These are phyloP conservation scores for Dactylellina leptospora DNA, from an alignment of 2,329 filamentous ascomycete genomes.

Conservation along the genomic window DNA sequence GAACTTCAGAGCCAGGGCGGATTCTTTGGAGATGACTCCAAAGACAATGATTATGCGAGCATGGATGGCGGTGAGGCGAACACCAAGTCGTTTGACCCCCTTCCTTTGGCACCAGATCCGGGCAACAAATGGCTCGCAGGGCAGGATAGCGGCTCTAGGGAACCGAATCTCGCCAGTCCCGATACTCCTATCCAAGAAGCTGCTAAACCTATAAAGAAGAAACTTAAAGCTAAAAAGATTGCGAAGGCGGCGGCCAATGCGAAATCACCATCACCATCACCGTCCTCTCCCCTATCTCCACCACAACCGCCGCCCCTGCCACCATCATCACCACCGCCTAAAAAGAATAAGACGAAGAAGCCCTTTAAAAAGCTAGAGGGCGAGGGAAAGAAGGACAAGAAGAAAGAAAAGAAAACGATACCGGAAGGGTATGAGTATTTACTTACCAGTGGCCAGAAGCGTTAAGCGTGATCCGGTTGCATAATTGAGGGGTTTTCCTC, in stretches of 20 bases:
- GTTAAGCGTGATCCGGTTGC: too few relatives aligned
- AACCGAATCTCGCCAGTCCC: too few relatives aligned
- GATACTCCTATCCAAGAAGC: too few relatives aligned
- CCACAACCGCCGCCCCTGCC: too few relatives aligned
- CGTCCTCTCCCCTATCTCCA: too few relatives aligned
- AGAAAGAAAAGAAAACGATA: background rate
- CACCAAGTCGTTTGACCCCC: background rate
- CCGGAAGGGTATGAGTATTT: conserved; percentile 6
- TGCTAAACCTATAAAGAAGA: too few relatives aligned
- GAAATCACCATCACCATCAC: too few relatives aligned
- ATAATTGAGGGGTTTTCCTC: too few relatives aligned
- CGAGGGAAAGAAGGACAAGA: background rate
- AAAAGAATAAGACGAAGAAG: background rate
- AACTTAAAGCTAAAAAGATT: background rate
- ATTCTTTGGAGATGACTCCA: background rate
- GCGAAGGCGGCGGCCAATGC: background rate
- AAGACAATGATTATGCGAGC: background rate
- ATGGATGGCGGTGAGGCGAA: background rate
- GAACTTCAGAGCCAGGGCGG: background rate
- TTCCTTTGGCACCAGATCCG: background rate
- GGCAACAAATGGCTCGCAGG: background rate
- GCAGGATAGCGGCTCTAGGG: background rate
- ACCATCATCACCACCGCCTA: too few relatives aligned
- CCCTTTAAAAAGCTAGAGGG: background rate
- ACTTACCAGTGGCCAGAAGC: too few relatives aligned